Evolutionary conservation across 2,329 filamentous ascomycete genomes (phyloP), one percentile per base, ranked within the genome.

Genomic region (Aspergillus cejpii): DNA sequence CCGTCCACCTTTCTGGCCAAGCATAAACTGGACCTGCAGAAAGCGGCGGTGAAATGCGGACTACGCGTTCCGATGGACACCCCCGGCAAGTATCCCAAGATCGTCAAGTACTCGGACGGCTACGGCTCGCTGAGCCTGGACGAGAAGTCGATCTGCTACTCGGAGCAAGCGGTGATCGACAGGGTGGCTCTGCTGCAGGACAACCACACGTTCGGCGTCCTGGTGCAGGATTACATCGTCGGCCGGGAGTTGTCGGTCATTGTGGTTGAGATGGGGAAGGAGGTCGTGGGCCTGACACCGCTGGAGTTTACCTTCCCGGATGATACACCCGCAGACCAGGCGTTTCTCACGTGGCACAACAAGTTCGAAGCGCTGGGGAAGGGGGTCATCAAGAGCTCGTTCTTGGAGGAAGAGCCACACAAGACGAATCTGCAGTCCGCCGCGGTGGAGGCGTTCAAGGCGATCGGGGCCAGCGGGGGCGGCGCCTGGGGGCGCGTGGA

Each of bases 211-310:
- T 26, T 37, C 17, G 23, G 15, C 11, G 21, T 39, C 14, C 12
- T 44, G 26, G 42, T 44, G 14, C 42, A 44, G 21, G 36, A 44
- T 38, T 44, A 24, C 29, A 44, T 44, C 34, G 19, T 38, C 28
- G 42, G 42, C 23, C 26, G 19, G 15, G 42, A 44, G 20, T 38
- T 19, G 15, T 24, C 33, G 11, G 33, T 24, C 15, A 24, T 44
- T n/a, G 42, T 44, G 20, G 36, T 44, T 5, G 42, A 44, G 28
- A 44, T 44, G 42, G 42, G 42, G 7, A 23, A n/a, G 6, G 42
- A 36, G 17, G 42, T 44, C 12, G 42, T 44, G 11, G 19, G 12
- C 17, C 20, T 44, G 42, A 39, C 33, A 12, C 42, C 42, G 5
- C n/a, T 44, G 12, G 10, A 44, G 27, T 44, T 14, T 14, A 26